These are phyloP conservation scores for Aspergillus conjunctus DNA, from an alignment of 495 filamentous ascomycete genomes.

Conservation along the genomic window DNA sequence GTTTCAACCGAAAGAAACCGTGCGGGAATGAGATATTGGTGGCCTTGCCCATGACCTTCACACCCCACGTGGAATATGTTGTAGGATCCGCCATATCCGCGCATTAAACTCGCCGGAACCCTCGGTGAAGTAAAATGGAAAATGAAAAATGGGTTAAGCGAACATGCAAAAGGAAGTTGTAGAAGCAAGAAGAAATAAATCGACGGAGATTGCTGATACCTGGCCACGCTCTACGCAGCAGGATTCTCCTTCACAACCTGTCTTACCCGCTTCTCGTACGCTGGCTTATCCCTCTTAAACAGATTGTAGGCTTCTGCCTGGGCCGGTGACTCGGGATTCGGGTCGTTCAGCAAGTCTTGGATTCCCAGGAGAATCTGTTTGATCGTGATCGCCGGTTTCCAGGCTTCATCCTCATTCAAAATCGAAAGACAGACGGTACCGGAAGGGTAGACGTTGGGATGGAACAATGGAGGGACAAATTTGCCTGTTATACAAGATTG, in stretches of 20 bases:
- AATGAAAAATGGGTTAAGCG: not conserved
- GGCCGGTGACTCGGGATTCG: constrained; percentile 94
- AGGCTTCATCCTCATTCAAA: constrained; percentile 97
- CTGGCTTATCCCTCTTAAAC: constrained; percentile 84
- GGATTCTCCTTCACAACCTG: constrained; percentile 88
- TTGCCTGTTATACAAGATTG: constrained; percentile 64
- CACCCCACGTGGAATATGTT: constrained; percentile 17
- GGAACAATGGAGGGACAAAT: constrained; percentile 94
- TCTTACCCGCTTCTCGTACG: constrained; percentile 86
- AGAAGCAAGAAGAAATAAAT: not conserved
- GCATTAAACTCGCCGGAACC: not conserved
- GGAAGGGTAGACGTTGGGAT: constrained; percentile 98
- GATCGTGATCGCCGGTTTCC: constrained; percentile 97
- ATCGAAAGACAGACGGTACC: constrained; percentile 98
- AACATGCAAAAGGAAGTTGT: not conserved
- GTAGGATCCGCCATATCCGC: constrained; percentile 17
- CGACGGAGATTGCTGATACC: not conserved
- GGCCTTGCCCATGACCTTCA: constrained; percentile 5
- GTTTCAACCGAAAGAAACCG: not conserved
- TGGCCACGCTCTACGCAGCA: constrained; percentile 51
- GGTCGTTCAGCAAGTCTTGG: constrained; percentile 92
- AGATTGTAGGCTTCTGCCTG: constrained; percentile 98
- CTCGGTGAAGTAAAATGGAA: constrained; percentile 10
- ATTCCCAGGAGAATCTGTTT: constrained; percentile 96
- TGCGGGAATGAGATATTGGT: not conserved